A percentile compares a stretch with the other conserved stretches of the same genome.
phyloP scores from a whole-genome alignment of 805 yeast genomes.

The Starmerella geochares region DNA sequence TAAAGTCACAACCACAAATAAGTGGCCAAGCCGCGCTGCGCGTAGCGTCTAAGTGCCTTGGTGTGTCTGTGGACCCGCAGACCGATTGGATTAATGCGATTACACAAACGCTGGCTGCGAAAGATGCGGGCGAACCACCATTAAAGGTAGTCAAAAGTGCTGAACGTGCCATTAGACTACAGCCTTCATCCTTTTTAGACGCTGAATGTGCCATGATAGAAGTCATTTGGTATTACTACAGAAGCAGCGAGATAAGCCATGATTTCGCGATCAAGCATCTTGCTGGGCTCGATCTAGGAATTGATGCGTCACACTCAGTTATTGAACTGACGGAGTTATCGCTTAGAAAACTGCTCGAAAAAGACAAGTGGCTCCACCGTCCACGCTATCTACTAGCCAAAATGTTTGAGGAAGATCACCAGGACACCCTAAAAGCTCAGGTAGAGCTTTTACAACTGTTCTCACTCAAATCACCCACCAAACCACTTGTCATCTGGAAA shows the following conservation, averaged over 20 bases:
- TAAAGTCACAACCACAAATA: constrained; percentile 1
- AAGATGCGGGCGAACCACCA: neutral
- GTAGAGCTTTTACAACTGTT: constrained; percentile 56
- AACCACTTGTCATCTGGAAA: constrained; percentile 80
- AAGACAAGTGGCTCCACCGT: constrained; percentile 84
- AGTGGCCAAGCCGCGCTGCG: constrained; percentile 3
- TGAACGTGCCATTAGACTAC: neutral
- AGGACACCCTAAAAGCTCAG: constrained; percentile 45
- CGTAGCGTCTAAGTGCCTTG: constrained; percentile 11
- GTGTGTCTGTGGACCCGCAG: constrained; percentile 2
- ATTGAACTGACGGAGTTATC: neutral
- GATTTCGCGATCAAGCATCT: neutral
- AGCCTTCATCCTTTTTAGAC: constrained; percentile 4
- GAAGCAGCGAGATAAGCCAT: neutral
- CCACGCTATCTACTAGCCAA: constrained; percentile 65
- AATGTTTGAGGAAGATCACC: constrained; percentile 46
- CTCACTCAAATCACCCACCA: constrained; percentile 49
- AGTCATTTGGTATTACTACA: constrained; percentile 5
- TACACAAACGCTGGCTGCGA: constrained; percentile 7
- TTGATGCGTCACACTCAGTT: neutral
- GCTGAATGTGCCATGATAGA: constrained; percentile 9
- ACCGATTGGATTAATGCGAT: constrained; percentile 14
- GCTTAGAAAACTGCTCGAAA: constrained; percentile 38
- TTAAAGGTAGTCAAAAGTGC: constrained; percentile 3
- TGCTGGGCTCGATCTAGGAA: neutral